A percentile compares a stretch with the other conserved stretches of the same genome.
Conservation (phyloP, 352 stramenopile genomes). For the Phytopythium aichiense region DNA sequence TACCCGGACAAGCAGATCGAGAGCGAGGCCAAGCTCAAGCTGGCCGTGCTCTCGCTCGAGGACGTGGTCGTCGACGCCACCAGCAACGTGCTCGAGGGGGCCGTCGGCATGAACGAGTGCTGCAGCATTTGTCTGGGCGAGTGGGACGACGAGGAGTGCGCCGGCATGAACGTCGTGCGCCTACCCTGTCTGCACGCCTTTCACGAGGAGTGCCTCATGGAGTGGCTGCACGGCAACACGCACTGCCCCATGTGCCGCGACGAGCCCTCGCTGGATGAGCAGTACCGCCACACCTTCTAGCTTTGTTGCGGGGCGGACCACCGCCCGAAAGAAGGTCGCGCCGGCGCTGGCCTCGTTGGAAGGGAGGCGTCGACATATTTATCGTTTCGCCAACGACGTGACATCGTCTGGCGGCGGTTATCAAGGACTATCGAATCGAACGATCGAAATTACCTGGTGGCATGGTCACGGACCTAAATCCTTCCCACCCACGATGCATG, state of each 20-base stretch:
- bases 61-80: conserved; percentile 76
- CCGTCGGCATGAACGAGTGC: conserved; percentile 59
- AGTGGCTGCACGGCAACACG: conserved; percentile 78
- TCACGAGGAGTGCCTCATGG: conserved; percentile 85
- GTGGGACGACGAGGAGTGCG: conserved; percentile 80
- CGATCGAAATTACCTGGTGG: too few species aligned
- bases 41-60: conserved; percentile 76
- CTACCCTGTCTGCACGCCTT: conserved; percentile 80
- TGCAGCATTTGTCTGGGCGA: conserved; percentile 83
- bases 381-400: too few species aligned
- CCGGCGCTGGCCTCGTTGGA: neutral
- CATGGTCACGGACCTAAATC: too few species aligned
- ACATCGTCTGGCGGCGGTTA: too few species aligned
- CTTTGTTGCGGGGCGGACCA: too few species aligned
- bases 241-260: conserved; percentile 87
- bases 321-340: neutral
- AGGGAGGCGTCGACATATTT: conserved; percentile 3
- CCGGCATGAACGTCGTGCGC: conserved; percentile 79
- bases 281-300: conserved; percentile 6
- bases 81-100: conserved; percentile 53
- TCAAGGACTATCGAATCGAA: too few species aligned
- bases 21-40: conserved; percentile 78
- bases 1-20: conserved; percentile 87
- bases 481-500: too few species aligned
- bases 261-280: conserved; percentile 35